These are phyloP conservation scores for Ustilago shanxiensis DNA, from an alignment of 1,284 basidiomycete genomes.

Conservation along the genomic window DNA sequence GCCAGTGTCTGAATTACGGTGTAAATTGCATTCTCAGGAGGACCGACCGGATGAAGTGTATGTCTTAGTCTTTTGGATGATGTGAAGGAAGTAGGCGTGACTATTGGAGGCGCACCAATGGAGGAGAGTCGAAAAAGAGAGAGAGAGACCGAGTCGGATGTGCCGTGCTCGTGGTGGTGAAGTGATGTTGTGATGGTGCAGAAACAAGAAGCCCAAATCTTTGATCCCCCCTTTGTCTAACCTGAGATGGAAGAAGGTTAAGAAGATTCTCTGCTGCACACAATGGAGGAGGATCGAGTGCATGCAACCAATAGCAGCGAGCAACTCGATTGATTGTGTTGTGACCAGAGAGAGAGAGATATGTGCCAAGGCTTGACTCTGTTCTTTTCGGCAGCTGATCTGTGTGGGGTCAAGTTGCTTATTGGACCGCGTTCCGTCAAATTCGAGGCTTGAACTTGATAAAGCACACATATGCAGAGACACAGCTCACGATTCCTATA, in stretches of 20 bases:
- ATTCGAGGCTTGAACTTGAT: background rate
- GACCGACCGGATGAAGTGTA: background rate
- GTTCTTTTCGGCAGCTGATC: background rate
- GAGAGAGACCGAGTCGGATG: background rate
- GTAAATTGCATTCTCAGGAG: conserved; percentile 20
- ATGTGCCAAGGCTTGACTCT: conserved; percentile 7
- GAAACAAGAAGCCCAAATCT: background rate
- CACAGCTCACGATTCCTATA: conserved; percentile 5
- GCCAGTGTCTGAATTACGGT: background rate
- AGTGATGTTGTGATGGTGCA: background rate
- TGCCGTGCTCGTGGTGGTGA: background rate
- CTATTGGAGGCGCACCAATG: background rate
- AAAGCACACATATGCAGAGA: background rate
- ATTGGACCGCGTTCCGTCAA: conserved; percentile 20
- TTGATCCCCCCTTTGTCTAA: background rate
- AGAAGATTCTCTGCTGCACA: too few relatives aligned
- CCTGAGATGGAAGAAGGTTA: background rate
- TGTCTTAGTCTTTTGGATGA: background rate
- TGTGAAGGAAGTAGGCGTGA: too few relatives aligned
- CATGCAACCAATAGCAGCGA: conserved; percentile 2
- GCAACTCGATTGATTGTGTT: background rate
- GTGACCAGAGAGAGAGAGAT: background rate
- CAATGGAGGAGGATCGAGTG: background rate
- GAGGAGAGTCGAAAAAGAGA: too few relatives aligned
- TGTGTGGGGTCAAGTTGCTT: conserved; percentile 22